Conservation (phyloP, 2,329 filamentous ascomycete genomes). For the Alternaria postmessia region DNA sequence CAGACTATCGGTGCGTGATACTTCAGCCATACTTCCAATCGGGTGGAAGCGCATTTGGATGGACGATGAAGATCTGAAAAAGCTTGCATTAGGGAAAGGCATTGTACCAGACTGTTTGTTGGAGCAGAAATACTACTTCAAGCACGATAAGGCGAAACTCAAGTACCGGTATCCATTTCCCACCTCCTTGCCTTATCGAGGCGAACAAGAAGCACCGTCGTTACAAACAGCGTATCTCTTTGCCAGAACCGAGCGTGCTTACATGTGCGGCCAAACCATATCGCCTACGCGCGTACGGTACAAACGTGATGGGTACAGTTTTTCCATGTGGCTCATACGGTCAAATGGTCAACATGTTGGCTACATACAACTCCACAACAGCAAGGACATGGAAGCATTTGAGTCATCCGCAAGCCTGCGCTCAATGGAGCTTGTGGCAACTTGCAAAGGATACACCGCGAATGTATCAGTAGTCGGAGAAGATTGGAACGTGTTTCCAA, state of each 20-base stretch:
- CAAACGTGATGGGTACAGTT: too few relatives aligned
- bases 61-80: neutral
- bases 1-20: neutral
- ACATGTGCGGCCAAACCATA: neutral
- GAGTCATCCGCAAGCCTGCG: accelerated
- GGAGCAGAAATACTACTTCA: neutral
- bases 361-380: neutral
- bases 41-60: neutral
- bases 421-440: neutral
- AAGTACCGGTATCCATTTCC: neutral
- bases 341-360: neutral
- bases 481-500: neutral
- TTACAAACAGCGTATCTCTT: neutral
- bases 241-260: neutral
- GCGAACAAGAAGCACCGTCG: neutral
- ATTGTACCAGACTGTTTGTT: neutral
- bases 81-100: neutral
- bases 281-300: neutral
- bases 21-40: neutral
- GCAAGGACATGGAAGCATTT: neutral
- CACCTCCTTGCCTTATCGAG: neutral
- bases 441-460: neutral
- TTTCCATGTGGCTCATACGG: neutral
- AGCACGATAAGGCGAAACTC: neutral
- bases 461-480: neutral